These are phyloP conservation scores for Nephelium lappaceum DNA, from an alignment of 345 rosid species.

Conservation along the genomic window DNA sequence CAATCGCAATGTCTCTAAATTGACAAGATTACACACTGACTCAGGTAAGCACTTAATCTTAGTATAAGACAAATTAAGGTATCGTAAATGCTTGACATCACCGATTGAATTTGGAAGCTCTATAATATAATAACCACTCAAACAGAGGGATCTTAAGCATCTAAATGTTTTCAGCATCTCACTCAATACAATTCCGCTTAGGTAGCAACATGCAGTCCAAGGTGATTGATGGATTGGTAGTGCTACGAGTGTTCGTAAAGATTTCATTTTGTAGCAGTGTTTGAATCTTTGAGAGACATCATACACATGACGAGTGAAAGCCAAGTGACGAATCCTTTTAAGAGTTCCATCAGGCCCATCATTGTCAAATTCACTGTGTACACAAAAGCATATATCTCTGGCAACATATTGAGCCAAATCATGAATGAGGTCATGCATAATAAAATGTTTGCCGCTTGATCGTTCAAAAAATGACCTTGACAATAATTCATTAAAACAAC, in stretches of 20 bases:
- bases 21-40: not conserved
- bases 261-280: not conserved
- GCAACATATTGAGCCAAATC: not conserved
- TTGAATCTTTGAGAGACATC: not conserved
- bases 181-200: not conserved
- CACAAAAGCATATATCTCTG: not conserved
- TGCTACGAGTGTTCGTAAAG: not conserved
- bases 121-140: no score
- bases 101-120: conserved; percentile 7
- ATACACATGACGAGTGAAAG: not conserved
- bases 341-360: not conserved
- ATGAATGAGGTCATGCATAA: conserved; percentile 18
- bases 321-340: not conserved
- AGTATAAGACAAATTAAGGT: conserved; percentile 18
- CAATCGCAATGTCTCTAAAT: conserved; percentile 8
- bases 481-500: not conserved
- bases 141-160: not conserved
- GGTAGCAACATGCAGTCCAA: not conserved
- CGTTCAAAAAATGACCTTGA: conserved; percentile 13
- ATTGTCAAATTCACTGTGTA: not conserved
- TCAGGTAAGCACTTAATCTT: conserved; percentile 15
- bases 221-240: not conserved
- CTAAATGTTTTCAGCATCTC: not conserved
- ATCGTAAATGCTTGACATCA: conserved; percentile 16
- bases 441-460: not conserved